A percentile compares a stretch with the other conserved stretches of the same genome.
phyloP scores from a whole-genome alignment of 306 rosid genomes.

The Medicago lupulina region DNA sequence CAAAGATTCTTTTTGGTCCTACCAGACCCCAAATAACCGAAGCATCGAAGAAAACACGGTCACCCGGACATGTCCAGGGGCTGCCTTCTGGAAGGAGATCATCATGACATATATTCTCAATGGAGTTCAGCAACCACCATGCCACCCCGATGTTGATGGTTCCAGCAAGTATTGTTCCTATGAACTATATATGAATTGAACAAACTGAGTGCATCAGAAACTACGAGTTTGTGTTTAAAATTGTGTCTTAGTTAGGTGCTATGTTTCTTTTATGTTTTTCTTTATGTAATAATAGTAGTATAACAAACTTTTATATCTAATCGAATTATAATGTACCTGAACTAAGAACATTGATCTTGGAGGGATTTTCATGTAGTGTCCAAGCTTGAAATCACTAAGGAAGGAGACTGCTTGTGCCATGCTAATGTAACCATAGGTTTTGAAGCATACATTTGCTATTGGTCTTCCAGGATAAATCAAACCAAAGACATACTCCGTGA shows the following conservation, averaged over 20 bases:
- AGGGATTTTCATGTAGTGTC: conserved; percentile 94
- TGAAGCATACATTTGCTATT: conserved; percentile 92
- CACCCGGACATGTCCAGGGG: conserved; percentile 85
- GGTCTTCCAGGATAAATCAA: conserved; percentile 77
- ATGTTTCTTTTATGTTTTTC: conserved; percentile 15
- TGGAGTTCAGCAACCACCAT: conserved; percentile 71
- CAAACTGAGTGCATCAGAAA: conserved; percentile 25
- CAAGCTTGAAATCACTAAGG: conserved; percentile 85
- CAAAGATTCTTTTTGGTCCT: conserved; percentile 77
- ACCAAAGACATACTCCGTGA: conserved; percentile 85
- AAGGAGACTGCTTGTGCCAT: conserved; percentile 88
- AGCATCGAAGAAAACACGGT: conserved; percentile 82
- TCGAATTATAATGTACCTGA: conserved; percentile 55
- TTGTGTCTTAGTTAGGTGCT: not conserved
- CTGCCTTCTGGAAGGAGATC: conserved; percentile 62
- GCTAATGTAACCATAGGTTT: conserved; percentile 81
- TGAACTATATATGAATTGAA: conserved; percentile 55
- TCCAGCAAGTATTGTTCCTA: conserved; percentile 87
- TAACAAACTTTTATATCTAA: too few species aligned
- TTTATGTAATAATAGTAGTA: not conserved
- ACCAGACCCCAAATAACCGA: conserved; percentile 90
- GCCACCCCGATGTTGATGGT: conserved; percentile 77
- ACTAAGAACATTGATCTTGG: conserved; percentile 87
- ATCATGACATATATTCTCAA: conserved; percentile 66
- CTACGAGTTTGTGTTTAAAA: not conserved